These are phyloP conservation scores for Naematelia aurantialba DNA, from an alignment of 768 basidiomycete genomes.

Conservation along the genomic window DNA sequence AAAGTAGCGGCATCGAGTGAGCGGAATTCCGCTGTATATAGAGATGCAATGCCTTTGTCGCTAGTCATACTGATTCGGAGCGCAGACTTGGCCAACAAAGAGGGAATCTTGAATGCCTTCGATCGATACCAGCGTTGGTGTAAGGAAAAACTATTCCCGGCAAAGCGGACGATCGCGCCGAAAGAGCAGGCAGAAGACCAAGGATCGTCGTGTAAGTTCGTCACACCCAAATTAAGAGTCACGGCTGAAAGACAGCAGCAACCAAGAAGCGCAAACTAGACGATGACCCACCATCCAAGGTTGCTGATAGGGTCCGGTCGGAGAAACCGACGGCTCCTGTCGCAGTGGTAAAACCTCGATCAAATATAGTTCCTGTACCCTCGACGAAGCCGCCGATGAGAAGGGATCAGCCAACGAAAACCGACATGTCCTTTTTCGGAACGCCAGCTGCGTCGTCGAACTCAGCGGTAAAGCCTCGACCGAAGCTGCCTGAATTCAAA, in stretches of 20 bases:
- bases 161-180: background rate
- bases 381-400: background rate
- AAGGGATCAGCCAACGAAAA: constrained; percentile 1
- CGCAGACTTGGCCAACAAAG: background rate
- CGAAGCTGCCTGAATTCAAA: constrained; percentile 19
- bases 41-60: background rate
- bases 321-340: background rate
- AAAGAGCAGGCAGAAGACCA: background rate
- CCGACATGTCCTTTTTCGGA: constrained; percentile 26
- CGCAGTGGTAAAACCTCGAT: constrained; percentile 3
- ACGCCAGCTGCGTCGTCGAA: background rate
- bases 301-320: background rate
- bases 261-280: constrained; percentile 27
- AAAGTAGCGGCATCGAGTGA: constrained; percentile 14
- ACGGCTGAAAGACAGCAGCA: constrained; percentile 1
- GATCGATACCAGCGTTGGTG: constrained; percentile 4
- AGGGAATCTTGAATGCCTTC: constrained; percentile 11
- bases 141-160: constrained; percentile 5
- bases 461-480: background rate
- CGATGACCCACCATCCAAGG: constrained; percentile 5
- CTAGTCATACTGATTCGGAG: background rate
- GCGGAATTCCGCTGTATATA: constrained; percentile 1
- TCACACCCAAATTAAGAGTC: background rate
- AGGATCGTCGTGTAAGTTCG: background rate
- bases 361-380: constrained; percentile 7